These are phyloP conservation scores for Chlamydomonas reinhardtii DNA, from an alignment of 163 green algal species.

Conservation along the genomic window DNA sequence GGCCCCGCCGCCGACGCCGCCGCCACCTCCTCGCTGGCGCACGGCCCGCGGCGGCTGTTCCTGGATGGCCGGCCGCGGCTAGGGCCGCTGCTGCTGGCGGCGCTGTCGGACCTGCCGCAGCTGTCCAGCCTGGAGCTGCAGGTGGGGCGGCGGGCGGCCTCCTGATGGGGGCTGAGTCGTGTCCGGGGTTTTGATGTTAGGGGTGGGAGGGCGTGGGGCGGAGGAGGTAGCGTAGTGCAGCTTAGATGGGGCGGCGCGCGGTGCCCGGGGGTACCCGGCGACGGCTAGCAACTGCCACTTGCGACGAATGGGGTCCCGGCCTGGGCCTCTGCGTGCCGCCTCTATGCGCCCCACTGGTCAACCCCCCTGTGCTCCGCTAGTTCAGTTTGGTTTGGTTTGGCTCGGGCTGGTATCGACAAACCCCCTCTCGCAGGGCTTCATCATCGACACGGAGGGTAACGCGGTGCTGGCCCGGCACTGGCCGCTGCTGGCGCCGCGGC, in stretches of 20 bases:
- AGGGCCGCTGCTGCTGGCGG: slow-evolving; percentile 26
- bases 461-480: not conserved
- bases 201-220: not conserved
- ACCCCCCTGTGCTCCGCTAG: too few relatives aligned
- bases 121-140: slow-evolving; percentile 38
- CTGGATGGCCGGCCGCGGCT: slow-evolving; percentile 34
- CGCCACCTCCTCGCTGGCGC: not conserved
- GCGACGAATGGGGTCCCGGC: too few relatives aligned
- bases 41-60: slow-evolving; percentile 32
- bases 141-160: not conserved
- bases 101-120: not conserved
- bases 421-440: slow-evolving; percentile 16
- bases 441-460: slow-evolving; percentile 42
- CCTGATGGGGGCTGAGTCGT: too few relatives aligned
- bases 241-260: too few relatives aligned
- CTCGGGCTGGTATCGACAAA: too few relatives aligned
- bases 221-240: too few relatives aligned
- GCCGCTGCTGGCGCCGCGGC: not conserved
- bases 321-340: too few relatives aligned
- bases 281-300: too few relatives aligned
- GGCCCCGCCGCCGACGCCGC: not conserved
- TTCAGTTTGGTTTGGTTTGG: too few relatives aligned
- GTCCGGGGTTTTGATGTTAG: not conserved
- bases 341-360: too few relatives aligned
- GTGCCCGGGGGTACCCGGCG: too few relatives aligned